A percentile compares a stretch with the other conserved stretches of the same genome.
phyloP scores from a whole-genome alignment of 2,329 filamentous ascomycete species.

The Botrytis porri region DNA sequence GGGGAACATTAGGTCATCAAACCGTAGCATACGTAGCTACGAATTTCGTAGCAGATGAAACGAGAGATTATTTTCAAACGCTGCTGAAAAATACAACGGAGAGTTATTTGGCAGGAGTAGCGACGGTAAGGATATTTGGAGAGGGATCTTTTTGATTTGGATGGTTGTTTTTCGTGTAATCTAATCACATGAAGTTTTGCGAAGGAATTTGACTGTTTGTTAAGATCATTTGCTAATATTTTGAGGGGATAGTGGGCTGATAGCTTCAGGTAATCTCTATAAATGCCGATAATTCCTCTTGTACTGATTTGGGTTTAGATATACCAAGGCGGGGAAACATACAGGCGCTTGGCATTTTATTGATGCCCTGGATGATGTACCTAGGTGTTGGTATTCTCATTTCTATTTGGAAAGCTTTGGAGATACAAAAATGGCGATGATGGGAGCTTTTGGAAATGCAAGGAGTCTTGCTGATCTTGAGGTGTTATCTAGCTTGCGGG shows the following conservation, averaged over 20 bases:
- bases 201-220: not conserved
- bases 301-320: constrained; percentile 42
- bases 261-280: constrained; percentile 35
- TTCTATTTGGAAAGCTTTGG: not conserved
- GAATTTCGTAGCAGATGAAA: constrained; percentile 56
- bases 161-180: too few relatives aligned
- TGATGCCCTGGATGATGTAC: constrained; percentile 63
- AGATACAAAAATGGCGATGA: not conserved
- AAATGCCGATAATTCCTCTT: not conserved
- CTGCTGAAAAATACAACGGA: constrained; percentile 53
- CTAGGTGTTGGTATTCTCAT: constrained; percentile 33
- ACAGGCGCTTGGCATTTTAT: constrained; percentile 66
- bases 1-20: constrained; percentile 57
- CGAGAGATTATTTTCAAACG: constrained; percentile 54
- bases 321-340: constrained; percentile 61
- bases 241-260: constrained; percentile 54
- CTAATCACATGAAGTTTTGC: not conserved
- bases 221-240: not conserved
- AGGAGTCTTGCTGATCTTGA: not conserved
- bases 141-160: not conserved
- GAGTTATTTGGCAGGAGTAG: constrained; percentile 60
- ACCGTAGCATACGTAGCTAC: constrained; percentile 62
- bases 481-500: constrained; percentile 45
- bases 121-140: constrained; percentile 41
- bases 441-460: not conserved